A percentile compares a stretch with the other conserved stretches of the same genome.
Conservation (phyloP, 371 early-diverging fungal genomes). For the Sanchytrium tribonematis region DNA sequence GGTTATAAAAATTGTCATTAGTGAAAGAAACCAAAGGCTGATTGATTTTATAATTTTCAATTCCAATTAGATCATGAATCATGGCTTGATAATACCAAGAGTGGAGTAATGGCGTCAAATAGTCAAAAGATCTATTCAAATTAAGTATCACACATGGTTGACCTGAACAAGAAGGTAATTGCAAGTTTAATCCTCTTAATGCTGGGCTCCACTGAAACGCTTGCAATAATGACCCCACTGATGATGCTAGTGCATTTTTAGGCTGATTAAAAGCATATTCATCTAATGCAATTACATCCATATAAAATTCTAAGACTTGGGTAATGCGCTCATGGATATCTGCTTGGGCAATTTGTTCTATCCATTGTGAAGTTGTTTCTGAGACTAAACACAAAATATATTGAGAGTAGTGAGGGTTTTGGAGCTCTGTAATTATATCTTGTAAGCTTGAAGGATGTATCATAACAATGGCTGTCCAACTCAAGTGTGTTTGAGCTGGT, state of each 20-base stretch:
- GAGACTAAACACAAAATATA: background rate
- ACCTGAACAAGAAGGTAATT: background rate
- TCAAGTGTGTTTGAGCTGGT: background rate
- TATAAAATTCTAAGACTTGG: conserved; percentile 1
- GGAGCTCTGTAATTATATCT: background rate
- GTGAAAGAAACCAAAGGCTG: conserved; percentile 62
- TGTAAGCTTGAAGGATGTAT: background rate
- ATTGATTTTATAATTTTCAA: conserved; percentile 43
- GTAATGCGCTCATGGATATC: background rate
- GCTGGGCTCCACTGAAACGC: background rate
- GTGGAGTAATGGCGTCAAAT: conserved; percentile 77
- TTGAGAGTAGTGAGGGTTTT: background rate
- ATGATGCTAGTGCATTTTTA: background rate
- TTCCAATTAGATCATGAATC: conserved; percentile 86
- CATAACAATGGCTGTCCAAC: background rate
- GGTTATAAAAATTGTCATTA: conserved; percentile 54
- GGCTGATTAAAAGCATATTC: background rate
- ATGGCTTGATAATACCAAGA: conserved; percentile 99
- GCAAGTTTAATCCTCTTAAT: background rate
- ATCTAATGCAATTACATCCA: background rate
- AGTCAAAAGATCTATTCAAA: conserved; percentile 80
- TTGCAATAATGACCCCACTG: background rate
- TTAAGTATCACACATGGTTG: conserved; percentile 31
- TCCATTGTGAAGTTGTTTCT: background rate
- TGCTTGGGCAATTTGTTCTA: background rate